phyloP scores from a whole-genome alignment of 2,329 filamentous ascomycete genomes.

The Sphaerulina musiva region DNA sequence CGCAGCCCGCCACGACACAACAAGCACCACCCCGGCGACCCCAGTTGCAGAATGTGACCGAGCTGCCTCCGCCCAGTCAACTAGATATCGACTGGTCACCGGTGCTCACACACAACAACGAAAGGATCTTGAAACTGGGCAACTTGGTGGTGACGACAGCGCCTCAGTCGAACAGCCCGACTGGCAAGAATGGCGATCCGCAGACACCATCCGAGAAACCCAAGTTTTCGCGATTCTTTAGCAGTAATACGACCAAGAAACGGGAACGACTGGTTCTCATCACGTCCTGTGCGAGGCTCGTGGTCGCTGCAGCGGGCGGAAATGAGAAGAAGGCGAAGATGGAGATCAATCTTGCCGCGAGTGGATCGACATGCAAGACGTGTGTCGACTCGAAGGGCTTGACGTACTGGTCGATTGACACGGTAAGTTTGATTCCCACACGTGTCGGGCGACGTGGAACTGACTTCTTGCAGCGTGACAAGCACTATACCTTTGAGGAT shows the following conservation, averaged over 20 bases:
- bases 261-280: conserved; percentile 89
- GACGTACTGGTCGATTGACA: conserved; percentile 84
- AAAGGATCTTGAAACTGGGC: conserved; percentile 88
- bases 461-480: conserved; percentile 58
- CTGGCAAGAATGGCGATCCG: conserved; percentile 64
- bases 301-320: conserved; percentile 83
- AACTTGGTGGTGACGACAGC: conserved; percentile 80
- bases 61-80: conserved; percentile 91
- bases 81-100: conserved; percentile 98
- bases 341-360: conserved; percentile 74
- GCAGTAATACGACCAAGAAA: conserved; percentile 84
- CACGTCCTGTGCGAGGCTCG: conserved; percentile 81
- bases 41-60: conserved; percentile 79
- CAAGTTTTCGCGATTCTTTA: conserved; percentile 90
- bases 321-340: conserved; percentile 94
- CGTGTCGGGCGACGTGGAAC: neutral
- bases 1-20: neutral
- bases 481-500: conserved; percentile 91
- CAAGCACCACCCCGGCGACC: conserved; percentile 39
- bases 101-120: conserved; percentile 81
- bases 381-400: conserved; percentile 82
- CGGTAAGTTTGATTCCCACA: conserved; percentile 55
- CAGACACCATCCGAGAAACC: conserved; percentile 51
- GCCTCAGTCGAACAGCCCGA: conserved; percentile 67
- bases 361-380: conserved; percentile 71